Percentiles rank a stretch among this genome's conserved stretches.
These are phyloP conservation scores for Gypsophila paniculata DNA, from an alignment of 179 eudicot species.

Conservation along the genomic window DNA sequence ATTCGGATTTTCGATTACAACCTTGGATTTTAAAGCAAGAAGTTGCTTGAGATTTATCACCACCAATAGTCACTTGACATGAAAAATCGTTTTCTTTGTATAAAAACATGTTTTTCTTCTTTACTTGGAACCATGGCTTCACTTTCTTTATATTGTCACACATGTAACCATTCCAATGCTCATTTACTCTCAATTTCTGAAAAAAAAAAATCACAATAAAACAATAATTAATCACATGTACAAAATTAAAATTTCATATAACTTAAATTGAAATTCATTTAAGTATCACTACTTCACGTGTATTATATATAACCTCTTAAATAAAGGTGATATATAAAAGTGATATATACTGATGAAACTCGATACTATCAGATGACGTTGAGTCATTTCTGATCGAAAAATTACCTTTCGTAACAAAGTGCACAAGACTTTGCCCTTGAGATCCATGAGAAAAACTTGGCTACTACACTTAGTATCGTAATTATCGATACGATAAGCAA, in stretches of 20 bases:
- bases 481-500: conserved; percentile 73
- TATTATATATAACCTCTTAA: neutral
- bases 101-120: conserved; percentile 21
- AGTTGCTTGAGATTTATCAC: conserved; percentile 16
- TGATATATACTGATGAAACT: too few species aligned
- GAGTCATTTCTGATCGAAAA: too few species aligned
- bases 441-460: conserved; percentile 42
- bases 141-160: conserved; percentile 24
- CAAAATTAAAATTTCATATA: neutral
- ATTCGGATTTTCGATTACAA: conserved; percentile 24
- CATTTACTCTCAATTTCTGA: conserved; percentile 31
- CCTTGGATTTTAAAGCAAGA: conserved; percentile 33
- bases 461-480: conserved; percentile 42
- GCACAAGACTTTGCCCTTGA: conserved; percentile 39
- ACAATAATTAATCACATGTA: neutral
- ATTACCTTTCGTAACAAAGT: conserved; percentile 40
- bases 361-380: too few species aligned
- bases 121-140: conserved; percentile 36
- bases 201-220: conserved; percentile 3
- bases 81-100: conserved; percentile 21
- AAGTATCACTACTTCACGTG: neutral
- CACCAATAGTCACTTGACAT: conserved; percentile 30
- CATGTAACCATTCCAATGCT: conserved; percentile 39
- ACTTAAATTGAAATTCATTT: neutral
- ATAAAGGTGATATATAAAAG: too few species aligned